Base-by-base conservation (phyloP, 495 filamentous ascomycete genomes). In the Penicillium subrubescens region DNA sequence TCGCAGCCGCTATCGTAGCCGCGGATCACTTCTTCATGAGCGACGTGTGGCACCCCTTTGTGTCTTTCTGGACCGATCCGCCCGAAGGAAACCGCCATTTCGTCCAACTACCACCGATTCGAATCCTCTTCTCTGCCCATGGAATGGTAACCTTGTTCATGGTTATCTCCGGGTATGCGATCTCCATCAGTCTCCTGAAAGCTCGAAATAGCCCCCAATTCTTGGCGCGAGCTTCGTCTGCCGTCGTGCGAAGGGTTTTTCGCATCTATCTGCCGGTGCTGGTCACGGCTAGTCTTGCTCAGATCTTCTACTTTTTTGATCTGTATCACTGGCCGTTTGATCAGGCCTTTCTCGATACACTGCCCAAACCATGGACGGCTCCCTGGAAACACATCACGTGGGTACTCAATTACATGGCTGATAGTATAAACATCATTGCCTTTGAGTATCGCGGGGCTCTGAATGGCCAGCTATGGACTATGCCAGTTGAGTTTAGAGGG, bases 71-170 rank as follows among this genome's bases (percentile, higher is more conserved):
- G 68, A 63, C 60, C 21, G 76, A 75, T 14, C 68, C 68, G 3
- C 64, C 65, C 56, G 78, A 79, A 29, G 59, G 78, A 33, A 81
- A 80, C 57, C 71, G 79, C 37, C 71, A 78, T 48, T 67, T 84
- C 53, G 74, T 87, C 39, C 87, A 88, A 72, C 74, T 88, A 10
- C 87, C 86, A 7, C 81, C 83, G 57, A 55, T 88, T 12, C 77
- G 84, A n/a, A 72, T 88, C 25, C 65, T 88, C 8, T 86, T 82
- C 69, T 80, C 81, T 3, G 84, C 82, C 31, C 78, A 81, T 15
- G 82, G 84, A 1, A 87, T 88, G 86, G 87, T 89, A 5, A 79
- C 84, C 61, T 78, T 88, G 25, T 89, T 89, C 75, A 88, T 87
- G 76, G 82, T 88, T 50, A 85, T 89, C n/a, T 87, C 85, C 5